Evolutionary conservation across 2,329 filamentous ascomycete species (phyloP).

Genomic region (Endocalyx cinctus): DNA sequence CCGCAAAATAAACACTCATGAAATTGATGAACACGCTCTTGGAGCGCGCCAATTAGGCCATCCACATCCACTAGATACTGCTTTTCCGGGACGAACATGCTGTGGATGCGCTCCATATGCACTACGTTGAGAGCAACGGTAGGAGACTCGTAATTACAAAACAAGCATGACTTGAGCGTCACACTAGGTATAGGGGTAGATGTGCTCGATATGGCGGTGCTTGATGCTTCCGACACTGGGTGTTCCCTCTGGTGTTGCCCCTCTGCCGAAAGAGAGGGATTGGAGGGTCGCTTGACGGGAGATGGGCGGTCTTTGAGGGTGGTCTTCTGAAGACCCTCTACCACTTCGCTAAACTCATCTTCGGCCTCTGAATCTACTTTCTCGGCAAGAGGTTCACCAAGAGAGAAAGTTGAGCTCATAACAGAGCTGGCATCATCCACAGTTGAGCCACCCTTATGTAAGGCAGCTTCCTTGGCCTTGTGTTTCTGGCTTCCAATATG

Average conservation of each 20-base stretch:
- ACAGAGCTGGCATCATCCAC: conserved; percentile 70
- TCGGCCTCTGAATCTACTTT: conserved; percentile 64
- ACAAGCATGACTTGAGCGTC: conserved; percentile 64
- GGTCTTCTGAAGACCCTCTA: conserved; percentile 71
- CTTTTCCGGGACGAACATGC: conserved; percentile 93
- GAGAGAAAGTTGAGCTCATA: conserved; percentile 84
- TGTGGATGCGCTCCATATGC: conserved; percentile 90
- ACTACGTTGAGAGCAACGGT: conserved; percentile 69
- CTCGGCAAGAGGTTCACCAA: conserved; percentile 68
- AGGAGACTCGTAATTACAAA: conserved; percentile 85
- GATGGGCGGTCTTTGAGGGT: conserved; percentile 35
- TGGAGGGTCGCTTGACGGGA: conserved; percentile 50
- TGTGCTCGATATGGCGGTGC: conserved; percentile 40
- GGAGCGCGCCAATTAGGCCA: conserved; percentile 73
- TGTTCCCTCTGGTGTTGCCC: conserved; percentile 44
- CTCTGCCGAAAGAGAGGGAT: conserved; percentile 41
- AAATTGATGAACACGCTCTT: conserved; percentile 72
- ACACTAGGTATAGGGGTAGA: conserved; percentile 34
- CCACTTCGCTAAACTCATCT: conserved; percentile 71
- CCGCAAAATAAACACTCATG: conserved; percentile 87
- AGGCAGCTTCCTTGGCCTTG: conserved; percentile 59
- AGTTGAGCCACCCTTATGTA: conserved; percentile 33
- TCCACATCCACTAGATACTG: conserved; percentile 77
- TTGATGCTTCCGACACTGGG: conserved; percentile 30
- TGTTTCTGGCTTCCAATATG: conserved; percentile 91